Conservation (phyloP, 2,329 filamentous ascomycete species). For the Arthrobotrys megalospora region DNA sequence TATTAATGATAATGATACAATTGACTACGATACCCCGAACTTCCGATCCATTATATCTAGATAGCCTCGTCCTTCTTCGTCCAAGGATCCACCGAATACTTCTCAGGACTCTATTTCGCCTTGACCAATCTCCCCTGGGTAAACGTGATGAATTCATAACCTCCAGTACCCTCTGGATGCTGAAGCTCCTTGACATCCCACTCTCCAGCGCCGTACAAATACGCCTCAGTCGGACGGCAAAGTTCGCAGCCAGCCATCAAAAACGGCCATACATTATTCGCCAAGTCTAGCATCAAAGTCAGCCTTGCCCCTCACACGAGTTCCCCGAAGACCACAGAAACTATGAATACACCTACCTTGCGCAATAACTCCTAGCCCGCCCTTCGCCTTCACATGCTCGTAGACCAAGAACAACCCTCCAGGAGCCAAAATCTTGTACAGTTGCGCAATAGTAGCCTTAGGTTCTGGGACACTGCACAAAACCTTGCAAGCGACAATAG, state of each 20-base stretch:
- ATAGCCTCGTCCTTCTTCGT: background rate
- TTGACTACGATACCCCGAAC: slow-evolving; percentile 30
- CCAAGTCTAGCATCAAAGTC: slow-evolving; percentile 51
- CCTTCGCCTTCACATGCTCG: slow-evolving; percentile 73
- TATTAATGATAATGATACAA: slow-evolving; percentile 41
- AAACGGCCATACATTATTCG: slow-evolving; percentile 70
- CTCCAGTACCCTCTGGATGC: slow-evolving; percentile 50
- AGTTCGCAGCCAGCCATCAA: slow-evolving; percentile 72
- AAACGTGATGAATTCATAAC: slow-evolving; percentile 51
- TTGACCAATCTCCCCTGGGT: slow-evolving; percentile 46
- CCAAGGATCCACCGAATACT: background rate
- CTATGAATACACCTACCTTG: slow-evolving; percentile 69
- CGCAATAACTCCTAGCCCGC: slow-evolving; percentile 68
- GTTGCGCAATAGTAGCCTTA: slow-evolving; percentile 68
- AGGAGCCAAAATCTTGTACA: slow-evolving; percentile 72
- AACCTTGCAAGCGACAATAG: slow-evolving; percentile 72
- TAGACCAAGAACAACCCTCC: slow-evolving; percentile 73
- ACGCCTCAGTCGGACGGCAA: slow-evolving; percentile 70
- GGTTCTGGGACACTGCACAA: slow-evolving; percentile 71
- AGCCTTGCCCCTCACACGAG: background rate
- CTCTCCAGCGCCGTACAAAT: slow-evolving; percentile 68
- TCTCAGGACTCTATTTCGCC: slow-evolving; percentile 11
- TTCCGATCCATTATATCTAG: background rate
- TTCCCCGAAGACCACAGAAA: background rate
- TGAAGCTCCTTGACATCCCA: slow-evolving; percentile 72